Evolutionary conservation across 345 rosid genomes (phyloP).

Genomic region (Populus simonii): DNA sequence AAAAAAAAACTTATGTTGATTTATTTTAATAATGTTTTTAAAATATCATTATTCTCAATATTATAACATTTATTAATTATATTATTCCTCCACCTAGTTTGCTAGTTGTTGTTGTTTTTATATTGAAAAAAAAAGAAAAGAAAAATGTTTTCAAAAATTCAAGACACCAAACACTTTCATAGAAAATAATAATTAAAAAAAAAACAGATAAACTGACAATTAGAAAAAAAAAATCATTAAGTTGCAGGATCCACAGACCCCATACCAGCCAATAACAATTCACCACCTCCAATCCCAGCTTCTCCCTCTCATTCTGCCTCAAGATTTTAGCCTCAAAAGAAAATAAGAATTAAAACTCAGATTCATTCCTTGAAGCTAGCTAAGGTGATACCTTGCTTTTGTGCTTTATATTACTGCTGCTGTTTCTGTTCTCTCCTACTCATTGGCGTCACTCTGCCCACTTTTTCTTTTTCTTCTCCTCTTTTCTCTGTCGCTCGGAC

Average conservation of each 20-base stretch:
- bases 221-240: neutral
- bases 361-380: conserved; percentile 37
- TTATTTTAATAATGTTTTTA: too few species aligned
- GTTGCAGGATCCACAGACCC: conserved; percentile 42
- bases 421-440: neutral
- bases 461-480: conserved; percentile 1
- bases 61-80: too few species aligned
- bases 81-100: too few species aligned
- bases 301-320: neutral
- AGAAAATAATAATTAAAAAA: neutral
- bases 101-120: neutral
- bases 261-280: conserved; percentile 46
- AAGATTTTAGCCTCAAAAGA: conserved; percentile 2
- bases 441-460: neutral
- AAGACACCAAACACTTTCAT: neutral
- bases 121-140: neutral
- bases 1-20: too few species aligned
- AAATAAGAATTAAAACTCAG: conserved; percentile 10
- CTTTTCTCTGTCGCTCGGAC: conserved; percentile 21
- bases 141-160: neutral
- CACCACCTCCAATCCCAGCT: conserved; percentile 33
- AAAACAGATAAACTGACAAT: conserved; percentile 6
- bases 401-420: neutral
- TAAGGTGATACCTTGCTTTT: conserved; percentile 14
- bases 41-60: too few species aligned